These are phyloP conservation scores for Lipomyces sp. DNA, from an alignment of 805 yeast species.

Conservation along the genomic window DNA sequence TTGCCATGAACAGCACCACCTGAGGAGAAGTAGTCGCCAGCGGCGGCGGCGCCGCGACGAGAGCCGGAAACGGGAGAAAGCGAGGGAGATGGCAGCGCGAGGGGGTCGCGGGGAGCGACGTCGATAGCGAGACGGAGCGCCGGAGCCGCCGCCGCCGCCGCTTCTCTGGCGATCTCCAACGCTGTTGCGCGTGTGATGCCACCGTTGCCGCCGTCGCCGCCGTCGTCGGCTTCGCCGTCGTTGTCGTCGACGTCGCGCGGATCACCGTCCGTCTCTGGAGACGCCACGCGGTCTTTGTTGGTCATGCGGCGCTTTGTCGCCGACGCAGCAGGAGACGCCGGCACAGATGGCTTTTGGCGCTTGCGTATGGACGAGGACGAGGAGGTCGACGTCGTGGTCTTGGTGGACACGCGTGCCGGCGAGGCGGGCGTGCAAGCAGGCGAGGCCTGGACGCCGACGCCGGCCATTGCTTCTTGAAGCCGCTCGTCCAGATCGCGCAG, in stretches of 20 bases:
- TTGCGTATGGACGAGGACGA: no score
- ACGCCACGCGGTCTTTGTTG: no score
- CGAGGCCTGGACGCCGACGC: no score
- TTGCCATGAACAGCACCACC: no score
- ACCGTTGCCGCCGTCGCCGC: no score
- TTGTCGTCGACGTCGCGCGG: not conserved
- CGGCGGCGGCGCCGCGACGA: conserved; percentile 5
- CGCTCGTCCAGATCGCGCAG: no score
- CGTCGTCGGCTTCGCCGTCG: not conserved
- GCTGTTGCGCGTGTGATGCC: not conserved
- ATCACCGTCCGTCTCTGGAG: no score
- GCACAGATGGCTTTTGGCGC: no score
- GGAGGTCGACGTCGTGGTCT: not conserved
- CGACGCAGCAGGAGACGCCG: no score
- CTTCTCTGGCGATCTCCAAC: conserved; percentile 5
- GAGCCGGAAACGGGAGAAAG: conserved; percentile 31
- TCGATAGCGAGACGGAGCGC: not conserved
- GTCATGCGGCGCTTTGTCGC: no score
- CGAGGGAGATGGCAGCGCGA: conserved; percentile 33
- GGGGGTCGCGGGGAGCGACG: conserved; percentile 29
- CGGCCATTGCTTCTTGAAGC: no score
- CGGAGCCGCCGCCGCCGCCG: conserved; percentile 6
- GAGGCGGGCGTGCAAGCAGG: not conserved
- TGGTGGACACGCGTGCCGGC: not conserved
- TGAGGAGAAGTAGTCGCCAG: conserved; percentile 18